phyloP scores from a whole-genome alignment of 148 eudicot species.

The Silene conica region DNA sequence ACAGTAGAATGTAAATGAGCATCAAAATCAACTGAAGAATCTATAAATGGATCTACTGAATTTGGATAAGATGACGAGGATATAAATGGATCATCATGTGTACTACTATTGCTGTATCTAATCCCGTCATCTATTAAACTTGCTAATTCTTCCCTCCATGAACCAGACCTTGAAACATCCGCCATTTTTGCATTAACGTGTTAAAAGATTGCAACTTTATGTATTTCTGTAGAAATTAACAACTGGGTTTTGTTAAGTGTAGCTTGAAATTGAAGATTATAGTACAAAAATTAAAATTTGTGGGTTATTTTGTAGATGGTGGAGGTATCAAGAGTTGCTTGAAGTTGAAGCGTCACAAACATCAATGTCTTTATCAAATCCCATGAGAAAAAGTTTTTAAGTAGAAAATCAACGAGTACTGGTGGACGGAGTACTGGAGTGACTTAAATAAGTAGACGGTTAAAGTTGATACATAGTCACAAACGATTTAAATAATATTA shows the following conservation, averaged over 20 bases:
- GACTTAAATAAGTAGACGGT: too few relatives aligned
- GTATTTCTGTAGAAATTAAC: neutral
- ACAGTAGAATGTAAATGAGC: constrained; percentile 6
- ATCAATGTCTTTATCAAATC: constrained; percentile 22
- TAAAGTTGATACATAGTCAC: too few relatives aligned
- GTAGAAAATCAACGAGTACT: neutral
- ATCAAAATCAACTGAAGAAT: constrained; percentile 1
- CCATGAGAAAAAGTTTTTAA: constrained; percentile 1
- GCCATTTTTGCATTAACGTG: constrained; percentile 34
- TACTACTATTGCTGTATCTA: constrained; percentile 29
- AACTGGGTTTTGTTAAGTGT: neutral
- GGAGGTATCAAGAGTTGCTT: constrained; percentile 15
- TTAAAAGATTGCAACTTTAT: neutral
- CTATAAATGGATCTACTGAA: constrained; percentile 17
- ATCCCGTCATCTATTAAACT: constrained; percentile 68
- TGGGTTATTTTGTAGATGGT: neutral
- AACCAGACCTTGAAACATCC: constrained; percentile 38
- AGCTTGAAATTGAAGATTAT: neutral
- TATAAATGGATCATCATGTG: constrained; percentile 26
- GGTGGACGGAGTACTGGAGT: too few relatives aligned
- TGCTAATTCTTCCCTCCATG: constrained; percentile 80
- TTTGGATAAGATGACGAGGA: constrained; percentile 17
- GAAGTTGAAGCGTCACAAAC: constrained; percentile 29
- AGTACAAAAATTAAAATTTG: neutral
- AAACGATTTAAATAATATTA: too few relatives aligned